Conservation (phyloP, 2,329 filamentous ascomycete genomes). For the Pyricularia sp. region DNA sequence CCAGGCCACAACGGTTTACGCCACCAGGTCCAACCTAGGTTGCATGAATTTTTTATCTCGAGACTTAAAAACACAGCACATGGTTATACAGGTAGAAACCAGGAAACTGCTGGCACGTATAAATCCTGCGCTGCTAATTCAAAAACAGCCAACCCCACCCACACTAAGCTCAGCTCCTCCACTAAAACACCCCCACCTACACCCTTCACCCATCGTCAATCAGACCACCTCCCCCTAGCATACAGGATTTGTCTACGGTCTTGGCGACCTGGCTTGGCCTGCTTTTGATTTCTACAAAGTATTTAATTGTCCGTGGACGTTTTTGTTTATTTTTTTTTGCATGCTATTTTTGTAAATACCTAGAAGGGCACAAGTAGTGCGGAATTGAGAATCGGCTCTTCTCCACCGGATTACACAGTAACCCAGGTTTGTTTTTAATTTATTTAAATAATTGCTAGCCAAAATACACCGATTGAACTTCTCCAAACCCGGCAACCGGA, state of each 20-base stretch:
- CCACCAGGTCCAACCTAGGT: not conserved
- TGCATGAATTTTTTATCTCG: not conserved
- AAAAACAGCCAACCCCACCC: not conserved
- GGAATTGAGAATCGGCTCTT: not conserved
- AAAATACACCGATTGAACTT: no score
- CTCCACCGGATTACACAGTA: not conserved
- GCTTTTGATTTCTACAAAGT: not conserved
- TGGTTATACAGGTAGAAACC: not conserved
- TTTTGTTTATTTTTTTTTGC: no score
- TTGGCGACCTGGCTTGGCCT: not conserved
- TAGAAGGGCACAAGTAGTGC: not conserved
- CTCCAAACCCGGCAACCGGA: no score
- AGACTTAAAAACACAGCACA: no score
- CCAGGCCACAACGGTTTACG: not conserved
- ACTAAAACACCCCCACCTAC: not conserved
- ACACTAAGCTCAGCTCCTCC: not conserved
- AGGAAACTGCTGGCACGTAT: not conserved
- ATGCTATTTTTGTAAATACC: not conserved
- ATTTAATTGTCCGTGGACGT: no score
- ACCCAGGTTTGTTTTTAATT: not conserved
- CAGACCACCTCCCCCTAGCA: not conserved
- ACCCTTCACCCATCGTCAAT: not conserved
- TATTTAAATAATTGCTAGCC: not conserved
- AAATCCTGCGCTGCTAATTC: not conserved
- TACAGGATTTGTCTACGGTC: not conserved